Evolutionary conservation across 2,329 filamentous ascomycete genomes (phyloP), one percentile per base, ranked within the genome.

Genomic region (Fusarium sp.): DNA sequence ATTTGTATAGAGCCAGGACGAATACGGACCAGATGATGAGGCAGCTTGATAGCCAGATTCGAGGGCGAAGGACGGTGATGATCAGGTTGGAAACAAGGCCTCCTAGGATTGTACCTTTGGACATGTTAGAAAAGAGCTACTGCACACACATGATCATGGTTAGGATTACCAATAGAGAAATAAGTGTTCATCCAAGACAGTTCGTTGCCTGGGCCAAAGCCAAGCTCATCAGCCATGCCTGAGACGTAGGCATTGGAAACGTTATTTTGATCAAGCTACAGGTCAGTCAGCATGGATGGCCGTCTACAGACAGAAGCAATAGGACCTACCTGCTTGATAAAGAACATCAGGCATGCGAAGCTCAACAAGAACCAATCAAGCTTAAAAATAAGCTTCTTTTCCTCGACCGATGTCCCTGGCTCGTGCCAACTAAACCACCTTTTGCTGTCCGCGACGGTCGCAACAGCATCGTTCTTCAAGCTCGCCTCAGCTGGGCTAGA

Each of bases 161-260:
- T 29, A 9, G 10, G 3, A 29, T n/a, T 29, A 29, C 62, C 80
- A n/a, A 80, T 76, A 19, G 73, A 78, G 67, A 80, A 81, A 57
- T 75, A 79, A 0, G 78, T 82, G 37, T 76, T 78, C 70, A 80
- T 77, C 75, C 76, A 80, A n/a, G 70, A 76, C 17, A 79, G 71
- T 58, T 79, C 71, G 60, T 81, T 74, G 42, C 75, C 66, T 3
- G 53, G 46, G 37, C 76, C 72, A 65, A 83, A 75, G 29, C 72
- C 59, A 4, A 84, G 74, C 39, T 83, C 75, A 53, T 82, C 75
- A 45, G 73, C 61, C 80, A 82, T 80, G 59, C 81, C 77, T 23
- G 77, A 76, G 19, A 80, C 73, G 50, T 81, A 83, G 4, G 81
- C 81, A 63, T 82, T 82, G 54, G 76, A 76, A 38, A 82, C 70